A percentile compares a stretch with the other conserved stretches of the same genome.
phyloP scores from a whole-genome alignment of 192 early-diverging fungal species.

The Gamsiella multidivaricata region DNA sequence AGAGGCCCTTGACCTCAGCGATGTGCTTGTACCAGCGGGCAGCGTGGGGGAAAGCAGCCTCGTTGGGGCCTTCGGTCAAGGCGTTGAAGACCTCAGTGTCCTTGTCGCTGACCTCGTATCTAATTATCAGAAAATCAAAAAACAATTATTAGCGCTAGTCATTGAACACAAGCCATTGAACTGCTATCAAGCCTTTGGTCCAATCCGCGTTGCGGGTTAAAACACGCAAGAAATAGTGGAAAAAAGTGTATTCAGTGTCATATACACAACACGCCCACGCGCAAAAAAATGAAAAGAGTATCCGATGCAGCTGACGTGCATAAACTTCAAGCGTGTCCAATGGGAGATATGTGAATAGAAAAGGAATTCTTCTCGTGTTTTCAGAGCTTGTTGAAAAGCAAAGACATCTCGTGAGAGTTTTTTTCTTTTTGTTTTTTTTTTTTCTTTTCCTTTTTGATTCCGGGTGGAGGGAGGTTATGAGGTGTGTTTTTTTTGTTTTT shows the following conservation, averaged over 20 bases:
- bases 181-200: too few species aligned
- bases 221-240: not conserved
- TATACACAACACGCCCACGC: not conserved
- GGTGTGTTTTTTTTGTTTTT: too few species aligned
- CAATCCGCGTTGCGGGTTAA: not conserved
- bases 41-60: constrained; percentile 83
- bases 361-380: not conserved
- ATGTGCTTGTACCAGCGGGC: constrained; percentile 98
- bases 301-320: too few species aligned
- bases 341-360: constrained; percentile 1
- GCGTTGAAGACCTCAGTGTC: constrained; percentile 90
- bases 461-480: too few species aligned
- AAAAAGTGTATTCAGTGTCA: not conserved
- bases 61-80: constrained; percentile 77
- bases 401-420: too few species aligned
- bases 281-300: not conserved
- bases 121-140: constrained; percentile 32
- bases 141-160: not conserved
- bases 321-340: too few species aligned
- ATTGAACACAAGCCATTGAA: too few species aligned
- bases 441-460: not conserved
- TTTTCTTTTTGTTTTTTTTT: too few species aligned
- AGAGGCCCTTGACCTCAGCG: constrained; percentile 62
- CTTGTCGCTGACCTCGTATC: constrained; percentile 79
- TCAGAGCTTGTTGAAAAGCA: too few species aligned